These are phyloP conservation scores for Crinitomyces ghanaensis DNA, from an alignment of 805 yeast species.

Conservation along the genomic window DNA sequence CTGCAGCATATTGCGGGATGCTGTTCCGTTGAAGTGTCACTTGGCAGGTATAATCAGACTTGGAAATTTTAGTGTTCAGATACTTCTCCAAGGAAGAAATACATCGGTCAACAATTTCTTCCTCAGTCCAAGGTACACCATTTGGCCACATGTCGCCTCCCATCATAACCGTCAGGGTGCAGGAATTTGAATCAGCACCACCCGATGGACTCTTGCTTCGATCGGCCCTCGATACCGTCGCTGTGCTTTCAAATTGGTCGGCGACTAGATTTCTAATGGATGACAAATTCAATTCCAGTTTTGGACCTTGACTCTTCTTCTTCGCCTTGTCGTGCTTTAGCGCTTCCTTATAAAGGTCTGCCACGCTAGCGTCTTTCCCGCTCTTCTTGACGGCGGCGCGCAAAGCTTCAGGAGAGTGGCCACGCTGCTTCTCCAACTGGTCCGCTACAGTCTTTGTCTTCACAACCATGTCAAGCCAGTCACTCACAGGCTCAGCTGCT, in stretches of 20 bases:
- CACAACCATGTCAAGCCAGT: not conserved
- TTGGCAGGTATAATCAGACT: conserved; percentile 23
- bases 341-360: too few relatives aligned
- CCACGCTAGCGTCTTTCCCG: too few relatives aligned
- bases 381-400: too few relatives aligned
- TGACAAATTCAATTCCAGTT: too few relatives aligned
- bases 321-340: not conserved
- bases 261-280: too few relatives aligned
- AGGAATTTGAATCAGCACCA: conserved; percentile 29
- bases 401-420: not conserved
- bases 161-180: conserved; percentile 78
- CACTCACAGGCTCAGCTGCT: conserved; percentile 30
- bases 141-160: conserved; percentile 60
- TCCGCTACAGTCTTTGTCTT: not conserved
- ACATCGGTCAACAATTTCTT: conserved; percentile 24
- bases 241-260: conserved; percentile 1
- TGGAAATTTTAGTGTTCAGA: conserved; percentile 23
- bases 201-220: too few relatives aligned
- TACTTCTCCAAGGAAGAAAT: conserved; percentile 31
- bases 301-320: not conserved
- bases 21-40: conserved; percentile 41
- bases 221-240: too few relatives aligned
- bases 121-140: conserved; percentile 18
- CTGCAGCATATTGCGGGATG: conserved; percentile 72
- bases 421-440: not conserved